Conservation (phyloP, 345 rosid species). For the Rhizophora apiculata region DNA sequence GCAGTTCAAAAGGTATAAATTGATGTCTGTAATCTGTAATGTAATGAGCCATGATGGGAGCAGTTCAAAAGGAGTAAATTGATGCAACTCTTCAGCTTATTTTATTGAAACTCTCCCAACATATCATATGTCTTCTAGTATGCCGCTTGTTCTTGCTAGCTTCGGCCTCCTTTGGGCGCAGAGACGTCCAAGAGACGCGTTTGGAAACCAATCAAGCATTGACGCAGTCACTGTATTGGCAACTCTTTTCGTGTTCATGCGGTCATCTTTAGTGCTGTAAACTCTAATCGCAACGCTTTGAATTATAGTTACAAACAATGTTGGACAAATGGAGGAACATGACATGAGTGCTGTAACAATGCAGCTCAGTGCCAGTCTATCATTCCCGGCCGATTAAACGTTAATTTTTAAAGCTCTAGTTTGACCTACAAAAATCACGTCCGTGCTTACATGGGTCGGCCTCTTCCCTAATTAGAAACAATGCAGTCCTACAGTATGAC, state of each 20-base stretch:
- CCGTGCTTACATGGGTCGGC: background rate
- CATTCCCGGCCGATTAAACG: background rate
- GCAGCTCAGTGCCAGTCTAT: conserved; percentile 27
- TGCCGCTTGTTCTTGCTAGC: conserved; percentile 5
- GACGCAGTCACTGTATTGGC: conserved; percentile 11
- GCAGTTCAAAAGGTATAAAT: conserved; percentile 33
- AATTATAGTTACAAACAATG: conserved; percentile 2
- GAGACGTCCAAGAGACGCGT: conserved; percentile 35
- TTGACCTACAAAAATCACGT: background rate
- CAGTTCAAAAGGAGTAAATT: conserved; percentile 32
- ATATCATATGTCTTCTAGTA: conserved; percentile 20
- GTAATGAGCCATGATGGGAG: background rate
- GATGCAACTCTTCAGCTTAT: conserved; percentile 19
- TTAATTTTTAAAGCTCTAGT: background rate
- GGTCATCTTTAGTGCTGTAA: background rate
- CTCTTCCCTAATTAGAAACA: background rate
- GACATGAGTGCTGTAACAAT: conserved; percentile 27
- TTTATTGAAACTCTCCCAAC: conserved; percentile 12
- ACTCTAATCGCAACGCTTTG: background rate
- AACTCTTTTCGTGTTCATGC: background rate
- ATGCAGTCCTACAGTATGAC: too few relatives aligned
- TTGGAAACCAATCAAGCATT: background rate
- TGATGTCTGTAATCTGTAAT: conserved; percentile 14
- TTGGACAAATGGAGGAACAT: conserved; percentile 42
- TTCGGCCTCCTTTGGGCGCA: background rate